Conservation (phyloP, 2,329 filamentous ascomycete genomes). For the Ophiocordyceps robertsii region DNA sequence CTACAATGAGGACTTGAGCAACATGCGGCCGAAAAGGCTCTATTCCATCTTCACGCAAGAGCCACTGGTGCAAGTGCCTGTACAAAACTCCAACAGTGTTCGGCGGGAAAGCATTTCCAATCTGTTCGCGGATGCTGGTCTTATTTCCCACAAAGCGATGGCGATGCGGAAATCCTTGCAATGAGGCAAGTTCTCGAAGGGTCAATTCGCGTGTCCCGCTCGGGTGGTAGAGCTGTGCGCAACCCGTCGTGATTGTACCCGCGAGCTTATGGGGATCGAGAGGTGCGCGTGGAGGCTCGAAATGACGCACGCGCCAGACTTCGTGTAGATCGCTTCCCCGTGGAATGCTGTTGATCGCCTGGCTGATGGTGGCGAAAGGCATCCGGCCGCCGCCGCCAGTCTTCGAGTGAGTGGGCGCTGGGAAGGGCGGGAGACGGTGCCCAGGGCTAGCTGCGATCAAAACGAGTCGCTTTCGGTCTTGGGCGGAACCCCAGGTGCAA, state of each 20-base stretch:
- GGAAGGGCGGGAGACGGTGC: constrained; percentile 54
- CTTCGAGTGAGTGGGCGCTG: constrained; percentile 42
- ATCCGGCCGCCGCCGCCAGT: constrained; percentile 19
- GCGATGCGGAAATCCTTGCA: constrained; percentile 54
- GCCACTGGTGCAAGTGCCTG: constrained; percentile 30
- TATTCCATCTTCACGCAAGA: constrained; percentile 29
- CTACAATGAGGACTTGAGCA: constrained; percentile 11
- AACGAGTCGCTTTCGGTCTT: constrained; percentile 36
- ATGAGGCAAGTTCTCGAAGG: constrained; percentile 48
- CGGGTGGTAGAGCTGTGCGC: constrained; percentile 51
- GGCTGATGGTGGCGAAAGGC: constrained; percentile 29
- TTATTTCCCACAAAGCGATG: constrained; percentile 41
- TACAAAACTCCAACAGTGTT: constrained; percentile 36
- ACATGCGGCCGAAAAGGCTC: constrained; percentile 4
- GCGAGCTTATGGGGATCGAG: constrained; percentile 36
- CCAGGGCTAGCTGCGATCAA: constrained; percentile 53
- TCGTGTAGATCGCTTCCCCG: constrained; percentile 25
- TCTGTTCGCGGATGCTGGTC: constrained; percentile 42
- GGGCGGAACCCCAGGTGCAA: constrained; percentile 35
- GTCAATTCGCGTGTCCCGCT: constrained; percentile 51
- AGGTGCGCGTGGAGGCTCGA: constrained; percentile 14
- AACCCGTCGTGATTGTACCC: constrained; percentile 51
- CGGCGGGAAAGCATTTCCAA: constrained; percentile 70
- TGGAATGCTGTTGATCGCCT: constrained; percentile 24
- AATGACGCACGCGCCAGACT: constrained; percentile 12